Conservation (phyloP, 768 basidiomycete species). For the Cyathus striatus region DNA sequence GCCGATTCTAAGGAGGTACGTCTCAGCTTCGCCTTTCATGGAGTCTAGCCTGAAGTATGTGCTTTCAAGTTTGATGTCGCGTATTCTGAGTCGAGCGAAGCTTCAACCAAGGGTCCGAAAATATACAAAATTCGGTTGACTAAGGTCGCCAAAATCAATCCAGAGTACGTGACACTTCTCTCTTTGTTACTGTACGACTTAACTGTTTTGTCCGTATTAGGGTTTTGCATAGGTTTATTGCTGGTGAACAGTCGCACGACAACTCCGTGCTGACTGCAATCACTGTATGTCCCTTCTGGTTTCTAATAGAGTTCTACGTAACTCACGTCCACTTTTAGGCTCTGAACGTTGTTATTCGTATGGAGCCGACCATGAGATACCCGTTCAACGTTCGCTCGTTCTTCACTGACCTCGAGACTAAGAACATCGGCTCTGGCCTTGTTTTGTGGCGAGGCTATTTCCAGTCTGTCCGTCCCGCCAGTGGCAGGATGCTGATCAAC, state of each 20-base stretch:
- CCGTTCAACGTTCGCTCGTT: constrained; percentile 76
- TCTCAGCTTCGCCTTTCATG: no score
- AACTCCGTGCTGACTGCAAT: constrained; percentile 56
- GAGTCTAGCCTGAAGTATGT: no score
- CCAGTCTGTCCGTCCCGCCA: constrained; percentile 68
- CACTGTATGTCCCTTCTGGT: constrained; percentile 34
- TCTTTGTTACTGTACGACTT: neutral
- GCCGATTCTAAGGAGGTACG: constrained; percentile 48
- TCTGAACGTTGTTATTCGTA: constrained; percentile 69
- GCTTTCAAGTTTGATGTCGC: no score
- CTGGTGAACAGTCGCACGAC: constrained; percentile 56
- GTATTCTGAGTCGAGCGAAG: no score
- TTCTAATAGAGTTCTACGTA: neutral
- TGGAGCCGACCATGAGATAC: constrained; percentile 63
- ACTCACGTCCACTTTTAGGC: constrained; percentile 35
- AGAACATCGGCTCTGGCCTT: constrained; percentile 54
- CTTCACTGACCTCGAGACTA: constrained; percentile 54
- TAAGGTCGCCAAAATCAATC: constrained; percentile 41
- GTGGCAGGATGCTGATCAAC: constrained; percentile 63
- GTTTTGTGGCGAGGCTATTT: constrained; percentile 79
- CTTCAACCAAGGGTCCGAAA: no score
- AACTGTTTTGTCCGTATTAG: no score
- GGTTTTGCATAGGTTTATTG: constrained; percentile 48
- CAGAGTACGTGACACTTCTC: constrained; percentile 17
- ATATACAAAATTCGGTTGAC: constrained; percentile 63